Percentiles rank a stretch among this genome's conserved stretches.
Evolutionary conservation across 2,329 filamentous ascomycete species (phyloP).

Genomic region (Talaromyces marneffei): DNA sequence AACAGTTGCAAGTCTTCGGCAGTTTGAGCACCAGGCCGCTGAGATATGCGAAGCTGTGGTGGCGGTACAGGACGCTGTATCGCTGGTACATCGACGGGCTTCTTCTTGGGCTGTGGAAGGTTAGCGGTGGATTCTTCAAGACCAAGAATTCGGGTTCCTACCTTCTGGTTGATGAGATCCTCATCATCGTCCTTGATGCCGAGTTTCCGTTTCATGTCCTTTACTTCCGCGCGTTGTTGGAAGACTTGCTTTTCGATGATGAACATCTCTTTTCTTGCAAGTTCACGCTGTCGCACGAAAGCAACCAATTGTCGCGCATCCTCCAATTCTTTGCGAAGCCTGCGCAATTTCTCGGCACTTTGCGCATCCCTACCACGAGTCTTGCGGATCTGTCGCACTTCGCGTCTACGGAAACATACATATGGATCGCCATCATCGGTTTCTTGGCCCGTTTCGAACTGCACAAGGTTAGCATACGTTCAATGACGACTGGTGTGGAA

Average conservation of each 20-base stretch:
- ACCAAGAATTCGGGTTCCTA: conserved; percentile 41
- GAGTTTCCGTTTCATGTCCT: conserved; percentile 80
- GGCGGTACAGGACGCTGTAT: conserved; percentile 57
- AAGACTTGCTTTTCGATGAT: conserved; percentile 72
- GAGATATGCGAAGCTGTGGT: conserved; percentile 63
- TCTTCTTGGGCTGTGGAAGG: conserved; percentile 62
- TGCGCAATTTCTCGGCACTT: conserved; percentile 89
- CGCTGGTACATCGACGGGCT: conserved; percentile 55
- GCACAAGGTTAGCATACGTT: conserved; percentile 4
- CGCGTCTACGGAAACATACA: conserved; percentile 92
- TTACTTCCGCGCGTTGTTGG: conserved; percentile 72
- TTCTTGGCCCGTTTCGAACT: conserved; percentile 86
- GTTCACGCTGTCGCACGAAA: conserved; percentile 72
- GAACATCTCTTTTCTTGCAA: conserved; percentile 70
- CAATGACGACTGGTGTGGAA: neutral
- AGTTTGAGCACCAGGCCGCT: conserved; percentile 63
- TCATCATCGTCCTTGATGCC: conserved; percentile 91
- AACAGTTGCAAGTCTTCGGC: conserved; percentile 75
- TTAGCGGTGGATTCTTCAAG: conserved; percentile 37
- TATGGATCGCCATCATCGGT: conserved; percentile 95
- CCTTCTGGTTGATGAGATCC: conserved; percentile 90
- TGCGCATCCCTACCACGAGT: conserved; percentile 90
- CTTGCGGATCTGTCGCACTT: conserved; percentile 90
- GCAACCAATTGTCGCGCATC: conserved; percentile 75
- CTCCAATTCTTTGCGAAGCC: conserved; percentile 83